Evolutionary conservation across 495 filamentous ascomycete genomes (phyloP).

Genomic region (Jackrogersella multiformis): DNA sequence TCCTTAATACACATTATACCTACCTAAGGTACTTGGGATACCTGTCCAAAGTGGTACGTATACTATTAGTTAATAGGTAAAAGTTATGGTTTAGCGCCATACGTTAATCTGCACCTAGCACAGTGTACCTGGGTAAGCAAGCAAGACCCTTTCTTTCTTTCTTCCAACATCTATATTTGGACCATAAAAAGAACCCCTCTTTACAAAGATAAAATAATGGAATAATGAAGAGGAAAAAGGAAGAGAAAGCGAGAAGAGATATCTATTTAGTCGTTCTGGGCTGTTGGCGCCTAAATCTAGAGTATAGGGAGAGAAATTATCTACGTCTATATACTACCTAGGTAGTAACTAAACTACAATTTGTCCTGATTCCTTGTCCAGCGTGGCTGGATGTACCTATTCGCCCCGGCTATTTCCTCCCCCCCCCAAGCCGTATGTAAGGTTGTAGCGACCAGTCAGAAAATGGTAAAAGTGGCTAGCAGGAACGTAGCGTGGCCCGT

Average conservation of each 20-base stretch:
- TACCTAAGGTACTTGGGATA: not conserved
- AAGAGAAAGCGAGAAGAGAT: not conserved
- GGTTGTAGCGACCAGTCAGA: conserved; percentile 29
- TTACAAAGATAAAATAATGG: not conserved
- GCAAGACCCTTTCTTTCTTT: conserved; percentile 8
- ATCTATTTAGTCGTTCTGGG: not conserved
- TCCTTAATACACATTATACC: no score
- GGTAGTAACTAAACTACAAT: no score
- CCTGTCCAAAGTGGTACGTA: no score
- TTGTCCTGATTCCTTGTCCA: conserved; percentile 14
- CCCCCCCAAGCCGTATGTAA: conserved; percentile 26
- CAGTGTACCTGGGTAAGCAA: not conserved
- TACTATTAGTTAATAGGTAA: no score
- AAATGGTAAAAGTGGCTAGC: conserved; percentile 32
- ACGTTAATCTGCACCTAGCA: conserved; percentile 15
- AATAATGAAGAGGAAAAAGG: not conserved
- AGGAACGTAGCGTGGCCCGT: conserved; percentile 25
- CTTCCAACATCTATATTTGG: conserved; percentile 15
- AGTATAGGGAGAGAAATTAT: no score
- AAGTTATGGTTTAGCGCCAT: conserved; percentile 3
- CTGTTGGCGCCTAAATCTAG: conserved; percentile 1
- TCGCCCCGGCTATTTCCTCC: conserved; percentile 39
- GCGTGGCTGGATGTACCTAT: conserved; percentile 27
- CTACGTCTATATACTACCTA: no score
- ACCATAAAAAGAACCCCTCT: conserved; percentile 5